phyloP scores from a whole-genome alignment of 2,329 filamentous ascomycete genomes.

The Cladosporium sp. region DNA sequence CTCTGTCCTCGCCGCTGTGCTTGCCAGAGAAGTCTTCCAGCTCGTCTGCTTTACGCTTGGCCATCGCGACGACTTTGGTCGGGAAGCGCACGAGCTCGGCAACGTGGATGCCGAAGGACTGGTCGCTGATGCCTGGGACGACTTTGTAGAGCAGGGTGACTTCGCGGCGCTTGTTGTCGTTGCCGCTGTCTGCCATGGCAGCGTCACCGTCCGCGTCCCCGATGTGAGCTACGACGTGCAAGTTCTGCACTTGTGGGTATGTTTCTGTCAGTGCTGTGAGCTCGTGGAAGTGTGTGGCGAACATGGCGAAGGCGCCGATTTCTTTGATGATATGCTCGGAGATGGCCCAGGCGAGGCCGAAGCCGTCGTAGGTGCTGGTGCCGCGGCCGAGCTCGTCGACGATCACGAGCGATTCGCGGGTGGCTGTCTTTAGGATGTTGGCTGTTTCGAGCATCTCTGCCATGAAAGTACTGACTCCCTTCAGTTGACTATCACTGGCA shows the following conservation, averaged over 20 bases:
- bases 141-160: slow-evolving; percentile 97
- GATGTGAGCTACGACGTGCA: slow-evolving; percentile 96
- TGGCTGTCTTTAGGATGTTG: slow-evolving; percentile 97
- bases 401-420: slow-evolving; percentile 92
- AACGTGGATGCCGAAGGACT: slow-evolving; percentile 97
- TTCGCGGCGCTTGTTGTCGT: slow-evolving; percentile 65
- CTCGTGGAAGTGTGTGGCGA: slow-evolving; percentile 98
- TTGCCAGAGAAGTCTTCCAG: slow-evolving; percentile 91
- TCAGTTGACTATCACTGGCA: slow-evolving; percentile 93
- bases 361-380: slow-evolving; percentile 97
- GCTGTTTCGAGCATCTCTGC: slow-evolving; percentile 99
- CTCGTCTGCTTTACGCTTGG: slow-evolving; percentile 97
- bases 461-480: slow-evolving; percentile 99
- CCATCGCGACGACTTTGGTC: slow-evolving; percentile 97
- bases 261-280: slow-evolving; percentile 86
- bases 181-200: slow-evolving; percentile 35
- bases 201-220: slow-evolving; percentile 51
- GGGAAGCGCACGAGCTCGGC: slow-evolving; percentile 96
- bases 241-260: slow-evolving; percentile 83
- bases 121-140: slow-evolving; percentile 91
- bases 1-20: slow-evolving; percentile 47
- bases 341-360: slow-evolving; percentile 98
- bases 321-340: slow-evolving; percentile 96
- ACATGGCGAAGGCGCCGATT: slow-evolving; percentile 91
- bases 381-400: slow-evolving; percentile 97